phyloP scores from a whole-genome alignment of 306 rosid species.

The Trichosanthes cucumerina region DNA sequence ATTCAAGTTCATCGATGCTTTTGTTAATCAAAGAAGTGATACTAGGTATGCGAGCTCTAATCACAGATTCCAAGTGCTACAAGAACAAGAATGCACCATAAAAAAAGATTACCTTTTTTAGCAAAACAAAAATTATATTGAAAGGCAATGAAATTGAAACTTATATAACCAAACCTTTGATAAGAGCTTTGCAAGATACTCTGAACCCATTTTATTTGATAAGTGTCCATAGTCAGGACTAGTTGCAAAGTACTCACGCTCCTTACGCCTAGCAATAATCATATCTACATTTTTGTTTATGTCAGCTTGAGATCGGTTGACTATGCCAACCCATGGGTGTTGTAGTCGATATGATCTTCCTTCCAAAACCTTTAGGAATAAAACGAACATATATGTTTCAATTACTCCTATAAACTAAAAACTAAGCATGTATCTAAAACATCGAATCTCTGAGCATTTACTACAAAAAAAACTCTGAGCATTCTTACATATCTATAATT shows the following conservation, averaged over 20 bases:
- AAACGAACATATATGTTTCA: background rate
- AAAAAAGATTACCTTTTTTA: conserved; percentile 12
- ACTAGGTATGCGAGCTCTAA: conserved; percentile 73
- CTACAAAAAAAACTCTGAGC: too few relatives aligned
- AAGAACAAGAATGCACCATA: conserved; percentile 16
- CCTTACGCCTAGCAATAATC: conserved; percentile 80
- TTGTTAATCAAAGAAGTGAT: conserved; percentile 70
- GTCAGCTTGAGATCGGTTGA: conserved; percentile 95
- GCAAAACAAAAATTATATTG: background rate
- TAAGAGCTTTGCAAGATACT: conserved; percentile 90
- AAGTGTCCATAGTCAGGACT: conserved; percentile 95
- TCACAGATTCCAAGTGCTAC: conserved; percentile 75
- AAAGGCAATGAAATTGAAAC: background rate
- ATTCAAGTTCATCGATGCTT: conserved; percentile 79
- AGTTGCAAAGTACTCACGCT: conserved; percentile 81
- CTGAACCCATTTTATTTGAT: conserved; percentile 86
- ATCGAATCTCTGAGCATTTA: background rate
- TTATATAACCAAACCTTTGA: conserved; percentile 54
- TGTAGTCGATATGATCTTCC: conserved; percentile 91
- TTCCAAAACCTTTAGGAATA: conserved; percentile 60
- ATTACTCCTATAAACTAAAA: background rate
- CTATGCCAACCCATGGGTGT: conserved; percentile 94
- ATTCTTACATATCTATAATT: background rate
- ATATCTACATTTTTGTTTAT: conserved; percentile 87
- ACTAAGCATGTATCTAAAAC: background rate